These are phyloP conservation scores for Fraxinus ornus DNA, from an alignment of 305 asterid species.

Conservation along the genomic window DNA sequence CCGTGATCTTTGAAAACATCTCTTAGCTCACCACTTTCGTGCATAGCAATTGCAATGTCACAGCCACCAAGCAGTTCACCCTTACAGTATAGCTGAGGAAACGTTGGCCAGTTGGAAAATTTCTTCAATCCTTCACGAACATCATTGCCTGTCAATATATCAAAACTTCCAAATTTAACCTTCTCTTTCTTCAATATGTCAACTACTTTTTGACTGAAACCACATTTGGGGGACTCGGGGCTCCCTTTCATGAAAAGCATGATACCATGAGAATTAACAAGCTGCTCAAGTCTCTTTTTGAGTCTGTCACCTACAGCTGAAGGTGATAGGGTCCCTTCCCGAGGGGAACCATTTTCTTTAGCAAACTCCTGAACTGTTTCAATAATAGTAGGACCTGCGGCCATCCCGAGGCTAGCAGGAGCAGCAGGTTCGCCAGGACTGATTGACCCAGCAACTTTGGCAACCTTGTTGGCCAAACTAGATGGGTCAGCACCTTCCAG, in stretches of 20 bases:
- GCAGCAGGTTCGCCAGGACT: constrained; percentile 75
- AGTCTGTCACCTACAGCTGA: constrained; percentile 38
- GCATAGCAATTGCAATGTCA: constrained; percentile 84
- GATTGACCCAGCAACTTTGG: constrained; percentile 79
- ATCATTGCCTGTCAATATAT: constrained; percentile 61
- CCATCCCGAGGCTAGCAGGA: constrained; percentile 98
- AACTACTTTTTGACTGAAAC: constrained; percentile 89
- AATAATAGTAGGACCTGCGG: constrained; percentile 81
- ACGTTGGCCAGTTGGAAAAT: constrained; percentile 95
- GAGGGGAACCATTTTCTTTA: constrained; percentile 49
- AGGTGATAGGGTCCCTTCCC: constrained; percentile 31
- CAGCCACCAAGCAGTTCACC: constrained; percentile 96
- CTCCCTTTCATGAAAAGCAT: constrained; percentile 96
- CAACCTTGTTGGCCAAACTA: constrained; percentile 93
- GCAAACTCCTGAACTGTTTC: constrained; percentile 77
- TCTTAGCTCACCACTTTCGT: constrained; percentile 77
- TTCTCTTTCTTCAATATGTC: constrained; percentile 77
- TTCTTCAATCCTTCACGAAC: constrained; percentile 93
- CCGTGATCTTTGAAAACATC: constrained; percentile 68
- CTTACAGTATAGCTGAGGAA: constrained; percentile 86
- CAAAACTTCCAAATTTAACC: constrained; percentile 80
- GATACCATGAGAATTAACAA: constrained; percentile 63
- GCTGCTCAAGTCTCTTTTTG: constrained; percentile 59
- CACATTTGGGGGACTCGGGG: constrained; percentile 85
- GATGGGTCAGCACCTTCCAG: constrained; percentile 98